Evolutionary conservation across 179 eudicot species (phyloP).

Genomic region (Corrigiola litoralis): DNA sequence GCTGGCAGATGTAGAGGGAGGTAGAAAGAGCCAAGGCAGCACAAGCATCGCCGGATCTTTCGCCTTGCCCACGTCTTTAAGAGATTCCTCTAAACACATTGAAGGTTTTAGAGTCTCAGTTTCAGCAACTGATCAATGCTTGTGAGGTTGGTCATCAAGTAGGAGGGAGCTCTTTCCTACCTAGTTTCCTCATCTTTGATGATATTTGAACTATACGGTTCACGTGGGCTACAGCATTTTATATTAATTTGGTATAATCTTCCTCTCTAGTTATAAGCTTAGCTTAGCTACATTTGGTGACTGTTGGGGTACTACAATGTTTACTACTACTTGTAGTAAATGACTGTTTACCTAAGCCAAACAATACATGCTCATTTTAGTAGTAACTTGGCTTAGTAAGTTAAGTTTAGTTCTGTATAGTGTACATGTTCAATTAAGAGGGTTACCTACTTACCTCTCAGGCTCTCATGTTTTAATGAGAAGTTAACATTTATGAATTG

Average conservation of each 20-base stretch:
- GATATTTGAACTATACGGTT: slow-evolving; percentile 17
- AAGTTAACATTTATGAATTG: too few relatives aligned
- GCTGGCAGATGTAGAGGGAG: slow-evolving; percentile 51
- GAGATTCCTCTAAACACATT: slow-evolving; percentile 19
- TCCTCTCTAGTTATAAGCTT: neutral
- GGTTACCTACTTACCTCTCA: too few relatives aligned
- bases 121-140: slow-evolving; percentile 16
- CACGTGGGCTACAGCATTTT: slow-evolving; percentile 23
- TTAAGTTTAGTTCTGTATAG: too few relatives aligned
- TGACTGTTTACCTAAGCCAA: slow-evolving; percentile 3
- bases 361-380: neutral
- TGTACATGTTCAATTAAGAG: too few relatives aligned
- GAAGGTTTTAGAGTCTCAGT: slow-evolving; percentile 10
- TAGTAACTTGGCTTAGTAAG: too few relatives aligned
- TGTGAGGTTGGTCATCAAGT: too few relatives aligned
- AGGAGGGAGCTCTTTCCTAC: slow-evolving; percentile 23
- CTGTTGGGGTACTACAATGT: neutral
- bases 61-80: slow-evolving; percentile 51
- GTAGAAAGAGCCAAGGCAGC: slow-evolving; percentile 27
- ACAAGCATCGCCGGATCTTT: slow-evolving; percentile 62
- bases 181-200: slow-evolving; percentile 22
- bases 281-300: slow-evolving; percentile 2
- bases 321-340: neutral
- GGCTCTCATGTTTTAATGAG: too few relatives aligned
- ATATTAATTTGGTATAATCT: slow-evolving; percentile 23